A percentile compares a stretch with the other conserved stretches of the same genome.
phyloP scores from a whole-genome alignment of 108 stramenopile genomes.

The Cyclostephanos tholiformis region DNA sequence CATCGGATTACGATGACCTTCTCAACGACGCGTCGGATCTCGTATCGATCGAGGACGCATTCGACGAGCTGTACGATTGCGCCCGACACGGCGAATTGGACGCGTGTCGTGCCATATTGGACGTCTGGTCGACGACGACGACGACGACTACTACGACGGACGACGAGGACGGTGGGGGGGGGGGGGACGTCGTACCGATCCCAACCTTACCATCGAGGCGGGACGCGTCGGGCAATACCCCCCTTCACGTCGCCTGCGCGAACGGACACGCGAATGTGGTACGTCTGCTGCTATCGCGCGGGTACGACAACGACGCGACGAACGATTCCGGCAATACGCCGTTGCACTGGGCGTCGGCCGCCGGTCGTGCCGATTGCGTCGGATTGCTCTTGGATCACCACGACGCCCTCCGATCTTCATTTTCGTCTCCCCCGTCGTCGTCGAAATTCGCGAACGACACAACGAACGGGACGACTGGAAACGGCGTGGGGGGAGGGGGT shows the following conservation, averaged over 20 bases:
- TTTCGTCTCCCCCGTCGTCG: too few species aligned
- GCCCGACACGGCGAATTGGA: constrained; percentile 81
- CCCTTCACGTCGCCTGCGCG: constrained; percentile 83
- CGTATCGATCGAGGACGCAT: constrained; percentile 47
- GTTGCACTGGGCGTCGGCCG: constrained; percentile 86
- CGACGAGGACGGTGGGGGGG: neutral
- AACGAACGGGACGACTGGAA: too few species aligned
- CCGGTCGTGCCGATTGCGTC: constrained; percentile 64
- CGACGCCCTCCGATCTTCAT: constrained; percentile 14
- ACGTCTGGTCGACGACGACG: constrained; percentile 21
- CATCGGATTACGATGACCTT: constrained; percentile 20
- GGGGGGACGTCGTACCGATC: constrained; percentile 1
- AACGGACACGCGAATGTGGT: constrained; percentile 69
- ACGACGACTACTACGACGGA: constrained; percentile 12
- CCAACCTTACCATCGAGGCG: too few species aligned
- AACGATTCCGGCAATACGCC: constrained; percentile 80
- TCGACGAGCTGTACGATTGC: constrained; percentile 67
- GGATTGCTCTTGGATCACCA: constrained; percentile 56
- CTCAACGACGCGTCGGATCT: constrained; percentile 29
- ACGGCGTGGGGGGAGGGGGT: too few species aligned
- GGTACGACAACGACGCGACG: constrained; percentile 19
- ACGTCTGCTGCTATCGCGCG: constrained; percentile 49
- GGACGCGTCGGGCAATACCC: constrained; percentile 44
- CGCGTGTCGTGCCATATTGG: constrained; percentile 64
- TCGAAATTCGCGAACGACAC: neutral